These are phyloP conservation scores for Myotisia sp. DNA, from an alignment of 2,329 filamentous ascomycete genomes.

Conservation along the genomic window DNA sequence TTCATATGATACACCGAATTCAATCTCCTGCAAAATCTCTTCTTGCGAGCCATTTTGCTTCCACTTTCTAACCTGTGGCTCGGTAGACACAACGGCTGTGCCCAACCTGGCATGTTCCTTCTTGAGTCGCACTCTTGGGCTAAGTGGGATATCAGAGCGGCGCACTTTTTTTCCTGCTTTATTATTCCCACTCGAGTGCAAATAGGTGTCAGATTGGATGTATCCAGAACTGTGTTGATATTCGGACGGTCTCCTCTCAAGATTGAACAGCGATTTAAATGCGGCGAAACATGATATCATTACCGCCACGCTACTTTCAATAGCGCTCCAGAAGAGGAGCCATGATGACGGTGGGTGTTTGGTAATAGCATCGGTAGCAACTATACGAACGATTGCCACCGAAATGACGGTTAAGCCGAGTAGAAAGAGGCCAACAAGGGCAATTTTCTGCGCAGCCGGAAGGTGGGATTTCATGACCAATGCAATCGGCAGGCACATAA, in stretches of 20 bases:
- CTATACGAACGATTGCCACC: conserved; percentile 10
- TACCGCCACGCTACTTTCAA: conserved; percentile 9
- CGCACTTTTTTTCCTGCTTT: no score
- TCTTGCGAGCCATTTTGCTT: no score
- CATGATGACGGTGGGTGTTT: conserved; percentile 9
- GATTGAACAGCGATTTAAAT: conserved; percentile 9
- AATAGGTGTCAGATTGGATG: background rate
- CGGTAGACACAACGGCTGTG: no score
- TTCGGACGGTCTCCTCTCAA: conserved; percentile 4
- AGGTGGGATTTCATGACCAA: conserved; percentile 9
- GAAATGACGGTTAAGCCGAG: conserved; percentile 9
- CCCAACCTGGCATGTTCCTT: no score
- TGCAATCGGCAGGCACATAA: conserved; percentile 9
- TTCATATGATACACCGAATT: no score
- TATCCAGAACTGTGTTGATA: conserved; percentile 2
- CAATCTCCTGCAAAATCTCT: no score
- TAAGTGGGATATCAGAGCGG: conserved; percentile 6
- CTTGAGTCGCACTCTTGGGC: conserved; percentile 3
- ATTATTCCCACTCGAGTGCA: no score
- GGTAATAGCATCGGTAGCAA: conserved; percentile 6
- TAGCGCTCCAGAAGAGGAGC: conserved; percentile 10
- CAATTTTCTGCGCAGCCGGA: conserved; percentile 8
- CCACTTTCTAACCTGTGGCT: no score
- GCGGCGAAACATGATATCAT: conserved; percentile 11
- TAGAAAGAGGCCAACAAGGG: conserved; percentile 9